phyloP scores from a whole-genome alignment of 1,139 yeast species.

The Yamadazyma epiphylla region DNA sequence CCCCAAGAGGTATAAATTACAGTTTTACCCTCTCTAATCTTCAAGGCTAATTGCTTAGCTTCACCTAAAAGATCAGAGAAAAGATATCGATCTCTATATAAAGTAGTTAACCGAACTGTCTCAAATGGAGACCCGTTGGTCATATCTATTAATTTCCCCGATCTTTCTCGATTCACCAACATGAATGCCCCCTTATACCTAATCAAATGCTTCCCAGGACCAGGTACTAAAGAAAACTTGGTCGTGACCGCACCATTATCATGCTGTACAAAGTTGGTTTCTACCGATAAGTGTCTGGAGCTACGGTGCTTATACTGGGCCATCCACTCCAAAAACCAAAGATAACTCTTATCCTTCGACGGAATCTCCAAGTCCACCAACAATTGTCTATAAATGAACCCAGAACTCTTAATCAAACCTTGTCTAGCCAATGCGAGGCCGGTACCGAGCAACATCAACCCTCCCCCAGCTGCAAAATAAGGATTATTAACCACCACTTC shows the following conservation, averaged over 20 bases:
- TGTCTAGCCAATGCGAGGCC: conserved; percentile 75
- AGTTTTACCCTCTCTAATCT: conserved; percentile 87
- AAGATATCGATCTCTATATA: conserved; percentile 73
- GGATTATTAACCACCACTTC: conserved; percentile 74
- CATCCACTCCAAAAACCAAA: conserved; percentile 98
- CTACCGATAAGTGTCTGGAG: conserved; percentile 86
- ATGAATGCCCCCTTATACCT: conserved; percentile 84
- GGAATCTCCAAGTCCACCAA: conserved; percentile 92
- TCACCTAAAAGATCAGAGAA: conserved; percentile 74
- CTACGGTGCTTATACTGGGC: conserved; percentile 68
- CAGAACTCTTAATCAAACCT: conserved; percentile 60
- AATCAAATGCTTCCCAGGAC: conserved; percentile 92
- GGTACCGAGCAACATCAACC: conserved; percentile 90
- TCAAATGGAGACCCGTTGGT: conserved; percentile 94
- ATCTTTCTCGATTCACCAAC: conserved; percentile 84
- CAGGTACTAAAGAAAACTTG: conserved; percentile 90
- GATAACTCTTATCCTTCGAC: conserved; percentile 86
- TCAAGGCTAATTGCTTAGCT: conserved; percentile 80
- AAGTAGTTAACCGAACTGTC: conserved; percentile 86
- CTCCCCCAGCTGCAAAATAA: conserved; percentile 96
- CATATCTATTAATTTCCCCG: conserved; percentile 84
- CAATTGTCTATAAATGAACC: conserved; percentile 74
- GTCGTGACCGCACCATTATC: conserved; percentile 91
- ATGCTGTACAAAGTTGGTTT: conserved; percentile 82
- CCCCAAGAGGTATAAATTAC: conserved; percentile 95